These are phyloP conservation scores for Sclerotinia borealis DNA, from an alignment of 2,329 filamentous ascomycete genomes.

Conservation along the genomic window DNA sequence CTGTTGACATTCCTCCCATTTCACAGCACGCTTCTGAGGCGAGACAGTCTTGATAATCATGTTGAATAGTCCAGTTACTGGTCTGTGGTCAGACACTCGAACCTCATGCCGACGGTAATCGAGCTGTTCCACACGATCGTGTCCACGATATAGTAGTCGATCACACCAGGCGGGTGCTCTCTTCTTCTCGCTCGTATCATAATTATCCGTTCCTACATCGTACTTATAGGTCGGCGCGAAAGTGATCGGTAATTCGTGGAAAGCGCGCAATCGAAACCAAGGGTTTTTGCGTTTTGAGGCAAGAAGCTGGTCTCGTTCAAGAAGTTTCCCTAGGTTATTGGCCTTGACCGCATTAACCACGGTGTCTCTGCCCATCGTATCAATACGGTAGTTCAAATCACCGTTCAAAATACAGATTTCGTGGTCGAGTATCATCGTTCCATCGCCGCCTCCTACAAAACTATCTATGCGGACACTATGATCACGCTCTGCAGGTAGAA, in stretches of 20 bases:
- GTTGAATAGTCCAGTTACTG: slow-evolving; percentile 79
- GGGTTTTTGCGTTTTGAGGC: slow-evolving; percentile 86
- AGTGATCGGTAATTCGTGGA: slow-evolving; percentile 83
- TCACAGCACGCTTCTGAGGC: slow-evolving; percentile 54
- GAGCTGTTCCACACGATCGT: slow-evolving; percentile 77
- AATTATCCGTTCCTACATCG: slow-evolving; percentile 88
- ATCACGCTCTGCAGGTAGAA: slow-evolving; percentile 69
- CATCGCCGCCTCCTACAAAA: slow-evolving; percentile 88
- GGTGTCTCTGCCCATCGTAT: slow-evolving; percentile 90
- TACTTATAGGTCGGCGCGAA: slow-evolving; percentile 99
- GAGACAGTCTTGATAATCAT: slow-evolving; percentile 80
- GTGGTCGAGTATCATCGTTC: slow-evolving; percentile 90
- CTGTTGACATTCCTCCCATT: slow-evolving; percentile 68
- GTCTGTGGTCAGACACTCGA: slow-evolving; percentile 83
- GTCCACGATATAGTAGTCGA: slow-evolving; percentile 74
- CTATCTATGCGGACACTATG: slow-evolving; percentile 63
- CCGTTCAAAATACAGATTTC: slow-evolving; percentile 97
- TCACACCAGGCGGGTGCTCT: slow-evolving; percentile 96
- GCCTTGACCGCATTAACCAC: slow-evolving; percentile 80
- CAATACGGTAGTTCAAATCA: slow-evolving; percentile 96
- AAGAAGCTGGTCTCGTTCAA: slow-evolving; percentile 89
- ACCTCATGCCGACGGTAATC: slow-evolving; percentile 89
- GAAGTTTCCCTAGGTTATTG: slow-evolving; percentile 75
- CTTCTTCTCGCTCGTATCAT: slow-evolving; percentile 92
- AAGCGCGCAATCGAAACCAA: slow-evolving; percentile 79